Evolutionary conservation across 176 grass and related monocot genomes (phyloP).

Genomic region (Bolboschoenus planiculmis): DNA sequence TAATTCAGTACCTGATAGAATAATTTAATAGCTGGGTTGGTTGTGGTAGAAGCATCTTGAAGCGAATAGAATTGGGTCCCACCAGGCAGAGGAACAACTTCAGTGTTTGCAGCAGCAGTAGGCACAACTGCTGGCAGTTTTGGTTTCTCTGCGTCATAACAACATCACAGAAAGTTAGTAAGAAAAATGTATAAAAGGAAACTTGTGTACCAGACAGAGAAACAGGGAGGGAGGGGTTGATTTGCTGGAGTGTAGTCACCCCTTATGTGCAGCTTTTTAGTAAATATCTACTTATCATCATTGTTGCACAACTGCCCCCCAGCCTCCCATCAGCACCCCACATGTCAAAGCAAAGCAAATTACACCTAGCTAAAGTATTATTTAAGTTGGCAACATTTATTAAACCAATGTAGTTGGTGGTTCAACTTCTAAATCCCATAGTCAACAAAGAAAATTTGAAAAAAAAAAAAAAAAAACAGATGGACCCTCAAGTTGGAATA

Average conservation of each 20-base stretch:
- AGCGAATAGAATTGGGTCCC: slow-evolving; percentile 47
- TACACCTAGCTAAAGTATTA: not conserved
- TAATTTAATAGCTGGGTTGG: slow-evolving; percentile 50
- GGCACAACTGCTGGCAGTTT: slow-evolving; percentile 10
- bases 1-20: slow-evolving; percentile 59
- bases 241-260: not conserved
- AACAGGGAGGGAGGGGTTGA: not conserved
- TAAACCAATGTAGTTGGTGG: not conserved
- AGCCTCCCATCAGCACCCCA: no score
- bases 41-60: slow-evolving; percentile 40
- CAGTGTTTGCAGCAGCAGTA: slow-evolving; percentile 30
- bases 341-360: not conserved
- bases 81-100: slow-evolving; percentile 34
- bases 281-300: not conserved
- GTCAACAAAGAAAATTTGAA: not conserved
- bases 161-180: not conserved
- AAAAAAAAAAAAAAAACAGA: not conserved
- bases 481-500: not conserved
- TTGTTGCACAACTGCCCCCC: not conserved
- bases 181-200: not conserved
- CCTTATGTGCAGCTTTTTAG: not conserved
- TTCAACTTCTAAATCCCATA: not conserved
- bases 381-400: not conserved
- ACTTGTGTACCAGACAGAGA: not conserved
- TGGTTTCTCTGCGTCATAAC: slow-evolving; percentile 2